Evolutionary conservation across 1,139 yeast species (phyloP).

Genomic region (Lodderomyces oxycetoniae): DNA sequence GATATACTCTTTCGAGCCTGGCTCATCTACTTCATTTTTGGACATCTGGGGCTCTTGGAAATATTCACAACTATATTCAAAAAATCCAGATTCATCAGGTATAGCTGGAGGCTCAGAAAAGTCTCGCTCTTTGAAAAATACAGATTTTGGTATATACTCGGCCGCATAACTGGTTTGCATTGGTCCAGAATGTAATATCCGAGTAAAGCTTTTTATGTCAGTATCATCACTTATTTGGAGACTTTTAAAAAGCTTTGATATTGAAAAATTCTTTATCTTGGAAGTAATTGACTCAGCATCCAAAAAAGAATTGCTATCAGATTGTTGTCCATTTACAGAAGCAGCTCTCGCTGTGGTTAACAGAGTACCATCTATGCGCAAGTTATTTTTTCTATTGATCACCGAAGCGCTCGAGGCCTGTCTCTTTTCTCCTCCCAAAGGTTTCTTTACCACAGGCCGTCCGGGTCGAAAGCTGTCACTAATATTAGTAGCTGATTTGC

Average conservation of each 20-base stretch:
- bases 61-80: slow-evolving; percentile 85
- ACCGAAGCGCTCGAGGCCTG: slow-evolving; percentile 32
- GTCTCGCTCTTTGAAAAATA: slow-evolving; percentile 44
- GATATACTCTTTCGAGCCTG: slow-evolving; percentile 84
- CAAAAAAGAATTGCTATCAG: slow-evolving; percentile 17
- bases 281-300: slow-evolving; percentile 36
- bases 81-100: slow-evolving; percentile 70
- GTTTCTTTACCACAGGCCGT: slow-evolving; percentile 26
- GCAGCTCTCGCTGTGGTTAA: slow-evolving; percentile 26
- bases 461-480: slow-evolving; percentile 37
- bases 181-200: slow-evolving; percentile 39
- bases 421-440: slow-evolving; percentile 21
- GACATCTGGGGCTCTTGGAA: slow-evolving; percentile 97
- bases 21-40: slow-evolving; percentile 80
- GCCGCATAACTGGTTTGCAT: slow-evolving; percentile 45
- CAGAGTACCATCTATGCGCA: slow-evolving; percentile 29
- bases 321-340: slow-evolving; percentile 19
- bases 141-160: slow-evolving; percentile 49
- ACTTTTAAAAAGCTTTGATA: slow-evolving; percentile 41
- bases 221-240: slow-evolving; percentile 42
- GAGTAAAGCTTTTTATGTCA: slow-evolving; percentile 34
- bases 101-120: slow-evolving; percentile 38
- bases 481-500: slow-evolving; percentile 44
- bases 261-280: slow-evolving; percentile 35
- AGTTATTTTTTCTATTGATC: slow-evolving; percentile 25